Percentiles rank a stretch among this genome's conserved stretches.
Conservation (phyloP, 257 asterid genomes). For the Echites panduratus region DNA sequence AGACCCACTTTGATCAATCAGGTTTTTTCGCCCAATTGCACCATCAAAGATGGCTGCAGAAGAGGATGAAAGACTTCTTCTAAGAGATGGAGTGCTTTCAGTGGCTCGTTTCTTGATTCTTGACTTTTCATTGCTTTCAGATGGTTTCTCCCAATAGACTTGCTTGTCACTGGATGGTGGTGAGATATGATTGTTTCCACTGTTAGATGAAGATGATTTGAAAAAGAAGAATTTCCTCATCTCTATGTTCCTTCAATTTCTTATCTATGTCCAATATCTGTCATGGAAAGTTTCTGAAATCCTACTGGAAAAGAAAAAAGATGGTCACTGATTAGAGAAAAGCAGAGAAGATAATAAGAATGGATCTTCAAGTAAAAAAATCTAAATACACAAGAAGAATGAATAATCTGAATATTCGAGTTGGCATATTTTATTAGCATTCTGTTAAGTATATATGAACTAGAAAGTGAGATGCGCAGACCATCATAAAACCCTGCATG, state of each 20-base stretch:
- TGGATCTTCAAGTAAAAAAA: background rate
- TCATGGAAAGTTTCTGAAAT: conserved; percentile 21
- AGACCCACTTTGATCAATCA: conserved; percentile 46
- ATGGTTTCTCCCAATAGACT: conserved; percentile 49
- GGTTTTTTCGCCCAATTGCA: conserved; percentile 32
- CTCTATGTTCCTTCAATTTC: conserved; percentile 34
- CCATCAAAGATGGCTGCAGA: conserved; percentile 59
- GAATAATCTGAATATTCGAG: conserved; percentile 4
- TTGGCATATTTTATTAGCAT: conserved; percentile 3
- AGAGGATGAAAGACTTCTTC: conserved; percentile 85
- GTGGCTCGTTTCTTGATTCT: conserved; percentile 40
- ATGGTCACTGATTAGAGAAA: background rate
- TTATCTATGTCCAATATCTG: conserved; percentile 16
- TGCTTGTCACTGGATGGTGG: conserved; percentile 64
- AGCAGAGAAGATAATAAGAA: background rate
- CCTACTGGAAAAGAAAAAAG: conserved; percentile 2
- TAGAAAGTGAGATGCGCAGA: conserved; percentile 23
- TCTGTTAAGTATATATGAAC: conserved; percentile 11
- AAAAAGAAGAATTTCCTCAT: conserved; percentile 95
- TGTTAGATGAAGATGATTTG: conserved; percentile 51
- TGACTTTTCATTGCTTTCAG: conserved; percentile 36
- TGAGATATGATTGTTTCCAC: conserved; percentile 37
- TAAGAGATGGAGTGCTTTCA: conserved; percentile 60
- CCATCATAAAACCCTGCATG: conserved; percentile 38
- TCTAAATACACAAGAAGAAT: conserved; percentile 1